Conservation (phyloP, 2,329 filamentous ascomycete species). For the Monosporascus ibericus region DNA sequence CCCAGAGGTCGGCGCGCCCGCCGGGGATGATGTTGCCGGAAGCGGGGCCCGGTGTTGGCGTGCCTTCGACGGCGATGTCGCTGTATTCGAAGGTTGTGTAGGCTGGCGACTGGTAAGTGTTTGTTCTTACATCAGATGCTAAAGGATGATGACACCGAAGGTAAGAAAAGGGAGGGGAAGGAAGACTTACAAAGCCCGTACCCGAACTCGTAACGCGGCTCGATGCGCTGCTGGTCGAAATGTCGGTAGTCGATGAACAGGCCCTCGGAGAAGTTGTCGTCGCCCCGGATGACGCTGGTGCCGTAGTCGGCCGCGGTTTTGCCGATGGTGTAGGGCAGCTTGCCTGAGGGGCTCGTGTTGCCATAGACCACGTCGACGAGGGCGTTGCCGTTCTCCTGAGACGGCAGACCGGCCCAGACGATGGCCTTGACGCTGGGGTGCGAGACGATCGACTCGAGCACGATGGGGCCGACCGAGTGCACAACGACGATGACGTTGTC, state of each 20-base stretch:
- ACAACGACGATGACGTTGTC: slow-evolving; percentile 60
- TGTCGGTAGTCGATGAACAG: slow-evolving; percentile 60
- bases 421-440: slow-evolving; percentile 69
- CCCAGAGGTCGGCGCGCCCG: slow-evolving; percentile 40
- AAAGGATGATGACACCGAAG: too few relatives aligned
- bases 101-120: slow-evolving; percentile 29
- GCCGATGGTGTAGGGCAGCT: slow-evolving; percentile 46
- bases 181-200: slow-evolving; percentile 47
- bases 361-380: slow-evolving; percentile 71
- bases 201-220: slow-evolving; percentile 58
- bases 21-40: slow-evolving; percentile 34
- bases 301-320: slow-evolving; percentile 41
- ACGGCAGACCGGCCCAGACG: slow-evolving; percentile 68
- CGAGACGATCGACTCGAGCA: slow-evolving; percentile 53
- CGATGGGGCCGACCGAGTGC: slow-evolving; percentile 54
- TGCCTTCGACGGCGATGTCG: slow-evolving; percentile 36
- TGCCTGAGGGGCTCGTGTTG: slow-evolving; percentile 35
- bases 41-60: slow-evolving; percentile 32
- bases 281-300: slow-evolving; percentile 24
- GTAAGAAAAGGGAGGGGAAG: neutral
- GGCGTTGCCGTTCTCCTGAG: slow-evolving; percentile 69
- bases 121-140: too few relatives aligned
- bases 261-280: slow-evolving; percentile 53
- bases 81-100: slow-evolving; percentile 64
- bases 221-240: slow-evolving; percentile 51